Conservation (phyloP, 2,329 filamentous ascomycete genomes). For the Ramichloridium luteum region DNA sequence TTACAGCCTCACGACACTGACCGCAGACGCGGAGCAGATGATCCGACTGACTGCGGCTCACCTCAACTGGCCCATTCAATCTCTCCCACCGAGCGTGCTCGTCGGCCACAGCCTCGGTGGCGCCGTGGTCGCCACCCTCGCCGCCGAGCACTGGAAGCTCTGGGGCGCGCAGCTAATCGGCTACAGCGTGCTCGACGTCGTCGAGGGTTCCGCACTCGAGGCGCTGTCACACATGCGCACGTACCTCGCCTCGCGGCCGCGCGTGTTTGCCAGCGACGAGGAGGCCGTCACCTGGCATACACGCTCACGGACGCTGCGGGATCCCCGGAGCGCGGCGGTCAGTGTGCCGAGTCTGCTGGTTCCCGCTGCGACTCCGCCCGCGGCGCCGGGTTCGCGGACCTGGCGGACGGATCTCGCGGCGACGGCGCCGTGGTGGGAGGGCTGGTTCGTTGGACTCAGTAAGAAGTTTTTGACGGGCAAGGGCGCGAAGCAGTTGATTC, state of each 20-base stretch:
- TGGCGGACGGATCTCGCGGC: conserved; percentile 78
- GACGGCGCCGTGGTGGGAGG: conserved; percentile 86
- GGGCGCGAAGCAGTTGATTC: conserved; percentile 71
- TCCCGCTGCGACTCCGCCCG: conserved; percentile 20
- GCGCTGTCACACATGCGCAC: conserved; percentile 88
- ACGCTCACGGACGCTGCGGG: conserved; percentile 74
- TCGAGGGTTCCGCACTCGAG: conserved; percentile 90
- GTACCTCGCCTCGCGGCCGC: conserved; percentile 72
- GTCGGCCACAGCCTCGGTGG: conserved; percentile 90
- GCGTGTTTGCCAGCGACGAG: conserved; percentile 62
- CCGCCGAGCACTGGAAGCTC: conserved; percentile 39
- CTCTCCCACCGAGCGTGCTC: conserved; percentile 66
- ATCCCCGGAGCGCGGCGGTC: conserved; percentile 67
- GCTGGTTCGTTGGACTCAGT: conserved; percentile 82
- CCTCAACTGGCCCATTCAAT: conserved; percentile 60
- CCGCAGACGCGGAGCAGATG: conserved; percentile 58
- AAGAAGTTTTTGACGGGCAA: conserved; percentile 71
- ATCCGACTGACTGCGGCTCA: conserved; percentile 53
- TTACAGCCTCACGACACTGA: conserved; percentile 60
- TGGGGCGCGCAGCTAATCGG: conserved; percentile 62
- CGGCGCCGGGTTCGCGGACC: conserved; percentile 26
- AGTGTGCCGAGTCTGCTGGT: conserved; percentile 73
- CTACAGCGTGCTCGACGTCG: conserved; percentile 85
- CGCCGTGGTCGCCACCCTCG: conserved; percentile 76
- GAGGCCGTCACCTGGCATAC: conserved; percentile 90